Evolutionary conservation across 495 filamentous ascomycete species (phyloP), one percentile per base, ranked within the genome.

Genomic region (Cairneyella variabilis): DNA sequence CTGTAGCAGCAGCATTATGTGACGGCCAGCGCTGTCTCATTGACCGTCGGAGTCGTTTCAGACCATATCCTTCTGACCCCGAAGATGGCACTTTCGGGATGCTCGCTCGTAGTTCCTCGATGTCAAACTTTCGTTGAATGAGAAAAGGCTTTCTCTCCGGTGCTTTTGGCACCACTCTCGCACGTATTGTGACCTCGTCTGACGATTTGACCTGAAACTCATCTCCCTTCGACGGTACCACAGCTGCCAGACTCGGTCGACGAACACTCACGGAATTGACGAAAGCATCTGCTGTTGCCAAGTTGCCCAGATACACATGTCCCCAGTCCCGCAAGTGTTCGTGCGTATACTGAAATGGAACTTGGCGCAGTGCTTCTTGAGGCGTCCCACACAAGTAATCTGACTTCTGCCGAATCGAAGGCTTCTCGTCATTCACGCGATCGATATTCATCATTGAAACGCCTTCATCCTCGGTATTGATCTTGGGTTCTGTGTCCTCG

Each of bases 101-200:
- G 17, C 66, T 69, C 17, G 69, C 63, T 34, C 71, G 66, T 5
- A 76, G 66, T 32, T 69, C 65, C 23, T 74, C 69, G 27, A 73
- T 67, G 48, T 77, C 64, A 39, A 77, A 73, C 27, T 64, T 64
- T 2, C 75, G 65, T 53, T 71, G 66, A n/a, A 80, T 67, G 0
- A 77, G 43, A 55, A 77, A 77, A 8, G 72, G 68, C 43, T 71
- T 67, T 26, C 66, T 63, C 21, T 71, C 64, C 12, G 66, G 58
- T 7, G 40, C 62, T 32, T 63, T 64, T 11, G 76, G 76, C 10
- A 66, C 54, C 3, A 80, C 64, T 9, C 68, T 65, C 16, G 73
- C 76, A 14, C 76, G 69, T 28, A 80, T 69, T 1, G 69, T 75
- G n/a, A 76, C 53, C 8, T 51, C 11, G 22, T 53, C 48, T 34